Evolutionary conservation across 495 filamentous ascomycete genomes (phyloP), one percentile per base, ranked within the genome.

Genomic region (Pseudevernia furfuracea): DNA sequence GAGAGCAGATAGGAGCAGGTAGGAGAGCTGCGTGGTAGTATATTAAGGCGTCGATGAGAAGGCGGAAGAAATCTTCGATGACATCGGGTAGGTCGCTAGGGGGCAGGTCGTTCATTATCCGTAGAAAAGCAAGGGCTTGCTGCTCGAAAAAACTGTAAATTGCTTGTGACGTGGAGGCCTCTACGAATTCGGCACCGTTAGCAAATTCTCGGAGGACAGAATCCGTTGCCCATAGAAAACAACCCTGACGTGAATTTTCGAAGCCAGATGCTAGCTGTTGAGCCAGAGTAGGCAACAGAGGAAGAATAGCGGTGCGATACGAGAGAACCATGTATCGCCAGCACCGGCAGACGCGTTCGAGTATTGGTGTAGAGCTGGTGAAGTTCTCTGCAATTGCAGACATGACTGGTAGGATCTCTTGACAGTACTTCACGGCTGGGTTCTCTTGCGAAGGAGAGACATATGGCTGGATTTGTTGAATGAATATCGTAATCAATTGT

Each of bases 1-100:
- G 85, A 6, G 86, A 77, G 68, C 92, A 87, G 39, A 99, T 82
- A 3, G 79, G 74, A 1, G 92, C 96, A 3, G 79, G 81, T 69
- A 97, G 87, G 49, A 91, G 82, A 64, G 87, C 86, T 67, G 89
- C 82, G 44, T 95, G 89, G 72, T 96, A 95, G 76, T 92, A 99
- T 65, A 96, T 87, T 23, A 96, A 81, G 28, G 91, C 91, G 75
- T 97, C 92, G 17, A 88, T 86, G 7, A 90, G 84, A 19, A 99
- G 83, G 36, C 94, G 91, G 81, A 94, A 99, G 78, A 96, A 99
- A 72, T 99, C 94, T 76, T 99, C 94, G 70, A 97, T 97, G 61
- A 99, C 91, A 76, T 99, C 94, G 14, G 95, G 92, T 15, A 97
- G 80, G 67, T 97, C 91, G 70, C 87, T 84, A 15, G 95, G 90